Conservation (phyloP, 257 asterid genomes). For the Lantana camara region DNA sequence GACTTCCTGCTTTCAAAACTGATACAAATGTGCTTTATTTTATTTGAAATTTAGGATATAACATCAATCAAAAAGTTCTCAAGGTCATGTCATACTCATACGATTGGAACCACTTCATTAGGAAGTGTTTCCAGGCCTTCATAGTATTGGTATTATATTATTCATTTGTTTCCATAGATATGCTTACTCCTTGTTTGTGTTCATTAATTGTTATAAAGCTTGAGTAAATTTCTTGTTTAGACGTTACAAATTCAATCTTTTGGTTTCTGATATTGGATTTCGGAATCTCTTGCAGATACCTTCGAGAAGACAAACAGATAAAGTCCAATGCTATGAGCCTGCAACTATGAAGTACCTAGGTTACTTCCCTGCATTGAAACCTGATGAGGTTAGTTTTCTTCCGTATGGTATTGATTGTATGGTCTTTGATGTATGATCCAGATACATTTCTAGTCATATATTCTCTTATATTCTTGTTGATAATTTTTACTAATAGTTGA, state of each 20-base stretch:
- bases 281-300: constrained; percentile 65
- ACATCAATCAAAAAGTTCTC: neutral
- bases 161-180: constrained; percentile 1
- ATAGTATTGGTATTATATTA: neutral
- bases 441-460: constrained; percentile 3
- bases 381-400: constrained; percentile 72
- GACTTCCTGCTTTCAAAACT: neutral
- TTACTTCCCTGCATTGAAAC: constrained; percentile 76
- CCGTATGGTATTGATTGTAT: constrained; percentile 21
- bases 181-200: constrained; percentile 23
- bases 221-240: constrained; percentile 8
- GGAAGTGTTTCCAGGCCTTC: neutral
- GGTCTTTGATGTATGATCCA: neutral
- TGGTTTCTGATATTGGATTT: constrained; percentile 22
- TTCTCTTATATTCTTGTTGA: constrained; percentile 4
- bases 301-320: constrained; percentile 93
- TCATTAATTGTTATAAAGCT: constrained; percentile 11
- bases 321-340: constrained; percentile 98
- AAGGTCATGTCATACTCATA: neutral
- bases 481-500: constrained; percentile 9
- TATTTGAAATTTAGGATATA: constrained; percentile 1
- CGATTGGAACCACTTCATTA: neutral
- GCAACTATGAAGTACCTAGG: constrained; percentile 99
- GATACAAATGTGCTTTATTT: neutral
- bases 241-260: constrained; percentile 12